Percentiles rank a stretch among this genome's conserved stretches.
These are phyloP conservation scores for Phialophora tarda DNA, from an alignment of 2,329 filamentous ascomycete genomes.

Conservation along the genomic window DNA sequence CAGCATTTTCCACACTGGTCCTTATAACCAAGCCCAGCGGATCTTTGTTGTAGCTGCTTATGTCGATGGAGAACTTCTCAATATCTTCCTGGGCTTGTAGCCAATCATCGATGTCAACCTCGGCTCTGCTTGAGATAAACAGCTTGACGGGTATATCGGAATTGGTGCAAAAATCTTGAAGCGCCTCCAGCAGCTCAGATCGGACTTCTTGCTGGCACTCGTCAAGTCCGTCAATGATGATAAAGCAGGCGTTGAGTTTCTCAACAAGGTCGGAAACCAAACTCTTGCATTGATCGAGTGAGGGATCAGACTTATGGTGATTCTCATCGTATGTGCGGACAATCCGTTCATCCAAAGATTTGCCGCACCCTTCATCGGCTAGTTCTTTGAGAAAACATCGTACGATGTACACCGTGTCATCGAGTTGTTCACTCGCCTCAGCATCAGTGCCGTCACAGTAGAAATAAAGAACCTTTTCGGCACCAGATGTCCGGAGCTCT, in stretches of 20 bases:
- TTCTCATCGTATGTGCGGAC: neutral
- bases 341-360: neutral
- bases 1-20: neutral
- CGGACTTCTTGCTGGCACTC: neutral
- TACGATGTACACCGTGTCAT: neutral
- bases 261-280: neutral
- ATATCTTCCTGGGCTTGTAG: neutral
- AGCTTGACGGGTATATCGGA: neutral
- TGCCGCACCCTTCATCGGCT: neutral
- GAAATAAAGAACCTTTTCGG: neutral
- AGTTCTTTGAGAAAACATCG: neutral
- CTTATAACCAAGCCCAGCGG: neutral
- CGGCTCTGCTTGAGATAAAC: neutral
- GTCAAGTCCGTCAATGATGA: neutral
- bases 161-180: neutral
- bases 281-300: neutral
- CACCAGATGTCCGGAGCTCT: neutral
- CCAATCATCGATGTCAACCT: neutral
- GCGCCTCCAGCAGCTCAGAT: neutral
- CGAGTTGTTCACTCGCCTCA: neutral
- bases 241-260: neutral
- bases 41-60: neutral
- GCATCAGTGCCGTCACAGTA: constrained; percentile 1
- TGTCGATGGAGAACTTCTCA: neutral
- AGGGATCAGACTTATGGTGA: neutral